Base-by-base conservation (phyloP, 1,139 yeast genomes). In the Suhomyces wounanorum region DNA sequence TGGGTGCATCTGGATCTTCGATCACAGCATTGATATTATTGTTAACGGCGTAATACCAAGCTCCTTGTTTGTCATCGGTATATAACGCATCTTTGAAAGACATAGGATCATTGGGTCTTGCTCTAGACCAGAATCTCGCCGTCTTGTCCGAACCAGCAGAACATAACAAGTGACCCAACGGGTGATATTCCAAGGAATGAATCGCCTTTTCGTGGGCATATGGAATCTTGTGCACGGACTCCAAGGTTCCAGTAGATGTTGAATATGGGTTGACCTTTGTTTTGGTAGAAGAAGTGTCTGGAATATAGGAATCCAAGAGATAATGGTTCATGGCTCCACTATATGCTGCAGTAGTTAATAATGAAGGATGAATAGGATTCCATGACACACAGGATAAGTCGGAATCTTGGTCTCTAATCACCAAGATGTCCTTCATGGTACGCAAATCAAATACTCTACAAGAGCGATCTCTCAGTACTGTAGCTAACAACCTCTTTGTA, bases 71-170 rank as follows among this genome's bases (percentile, higher is more conserved):
- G 47, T 85, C 87, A 62, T 84, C 83, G 13, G 88, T 84, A 67
- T 87, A 86, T 53, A 89, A 84, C 18, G 91, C 87, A 66, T 92
- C 97, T 57, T 85, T 83, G 70, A 84, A 90, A 2, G 92, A 88
- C 65, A 81, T 81, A 0, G 90, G 87, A 69, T 94, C 99, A 59
- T 87, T 87, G 1, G 97, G 98, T 64, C 96, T 78, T 1, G 96
- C 88, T 48, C 99, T 78, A 35, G 94, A 85, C 99, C 99, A 94
- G 70, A 94, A 89, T 55, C 97, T 73, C n/a, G 96, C 90, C 11
- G 95, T 84, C 64, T 95, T 82, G 68, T 94, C 99, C 53, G 95
- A 91, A 26, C 97, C 94, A 0, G 97, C 98, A 14, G 97, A 85
- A 53, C 96, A 87, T 44, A 94, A 75, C 49, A 92, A 75, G 68